Percentiles rank a stretch among this genome's conserved stretches.
Conservation (phyloP, 2,329 filamentous ascomycete species). For the Pseudogymnoascus sp. region DNA sequence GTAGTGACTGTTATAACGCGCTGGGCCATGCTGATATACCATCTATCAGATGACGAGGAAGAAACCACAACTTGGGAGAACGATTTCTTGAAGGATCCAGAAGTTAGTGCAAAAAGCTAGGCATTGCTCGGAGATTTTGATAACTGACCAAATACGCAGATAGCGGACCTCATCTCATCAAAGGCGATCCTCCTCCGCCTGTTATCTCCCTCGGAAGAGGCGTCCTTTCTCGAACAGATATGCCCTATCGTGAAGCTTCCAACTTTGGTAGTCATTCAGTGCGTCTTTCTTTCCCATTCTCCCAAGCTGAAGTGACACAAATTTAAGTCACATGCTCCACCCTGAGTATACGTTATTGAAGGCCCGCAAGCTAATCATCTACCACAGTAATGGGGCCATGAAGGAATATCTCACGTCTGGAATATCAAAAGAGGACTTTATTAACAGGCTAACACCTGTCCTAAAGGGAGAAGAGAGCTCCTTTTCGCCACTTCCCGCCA, state of each 20-base stretch:
- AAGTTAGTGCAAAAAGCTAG: slow-evolving; percentile 34
- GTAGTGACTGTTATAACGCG: not conserved
- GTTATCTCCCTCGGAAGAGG: slow-evolving; percentile 66
- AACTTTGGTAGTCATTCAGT: slow-evolving; percentile 70
- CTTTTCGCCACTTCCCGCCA: not conserved
- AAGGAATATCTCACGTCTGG: slow-evolving; percentile 66
- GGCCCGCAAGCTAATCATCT: slow-evolving; percentile 4
- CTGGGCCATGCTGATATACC: slow-evolving; percentile 14
- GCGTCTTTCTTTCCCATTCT: slow-evolving; percentile 23
- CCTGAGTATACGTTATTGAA: not conserved
- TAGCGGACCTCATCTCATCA: slow-evolving; percentile 46
- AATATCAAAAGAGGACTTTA: slow-evolving; percentile 56
- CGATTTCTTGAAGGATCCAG: slow-evolving; percentile 51
- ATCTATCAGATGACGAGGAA: slow-evolving; percentile 52
- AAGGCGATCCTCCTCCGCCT: slow-evolving; percentile 65
- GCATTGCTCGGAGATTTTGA: not conserved
- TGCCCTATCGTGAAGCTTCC: slow-evolving; percentile 75
- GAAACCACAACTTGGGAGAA: slow-evolving; percentile 67
- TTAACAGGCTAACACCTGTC: slow-evolving; percentile 42
- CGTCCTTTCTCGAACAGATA: slow-evolving; percentile 71
- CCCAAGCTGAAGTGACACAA: not conserved
- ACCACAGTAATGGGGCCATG: slow-evolving; percentile 59
- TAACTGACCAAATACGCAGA: slow-evolving; percentile 30
- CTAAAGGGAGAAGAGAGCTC: slow-evolving; percentile 20
- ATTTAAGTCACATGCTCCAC: not conserved